phyloP scores from a whole-genome alignment of 352 stramenopile genomes.

The Blastocystis sp. region DNA sequence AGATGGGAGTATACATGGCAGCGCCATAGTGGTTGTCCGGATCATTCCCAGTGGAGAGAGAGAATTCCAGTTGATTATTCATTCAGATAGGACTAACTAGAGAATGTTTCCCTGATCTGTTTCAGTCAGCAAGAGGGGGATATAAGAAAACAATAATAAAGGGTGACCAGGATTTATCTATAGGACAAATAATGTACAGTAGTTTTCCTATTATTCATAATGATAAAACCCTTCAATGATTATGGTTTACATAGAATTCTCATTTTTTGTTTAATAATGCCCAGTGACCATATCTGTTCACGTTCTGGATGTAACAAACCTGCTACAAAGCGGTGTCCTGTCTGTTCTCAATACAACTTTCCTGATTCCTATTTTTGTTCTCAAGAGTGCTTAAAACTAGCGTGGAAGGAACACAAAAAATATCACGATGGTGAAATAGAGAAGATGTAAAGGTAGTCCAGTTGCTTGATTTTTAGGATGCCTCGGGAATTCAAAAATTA shows the following conservation, averaged over 20 bases:
- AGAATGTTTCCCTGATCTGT: no score
- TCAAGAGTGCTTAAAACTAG: slow-evolving; percentile 86
- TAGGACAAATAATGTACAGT: background rate
- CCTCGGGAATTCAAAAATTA: slow-evolving; percentile 68
- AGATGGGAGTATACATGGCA: no score
- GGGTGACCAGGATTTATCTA: no score
- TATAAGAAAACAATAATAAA: no score
- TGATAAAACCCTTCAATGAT: background rate
- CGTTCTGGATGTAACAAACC: slow-evolving; percentile 71
- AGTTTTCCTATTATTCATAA: background rate
- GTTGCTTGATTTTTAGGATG: slow-evolving; percentile 18
- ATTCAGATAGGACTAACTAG: no score
- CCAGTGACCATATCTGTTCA: background rate
- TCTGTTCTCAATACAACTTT: slow-evolving; percentile 81
- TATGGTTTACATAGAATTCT: background rate
- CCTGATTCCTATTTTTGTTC: slow-evolving; percentile 69
- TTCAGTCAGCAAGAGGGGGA: no score
- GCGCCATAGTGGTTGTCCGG: no score
- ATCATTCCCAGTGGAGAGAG: no score
- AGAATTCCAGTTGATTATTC: no score
- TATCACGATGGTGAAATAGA: slow-evolving; percentile 88
- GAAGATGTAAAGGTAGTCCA: slow-evolving; percentile 66
- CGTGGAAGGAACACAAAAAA: slow-evolving; percentile 88
- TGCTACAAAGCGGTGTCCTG: slow-evolving; percentile 79
- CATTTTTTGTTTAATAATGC: slow-evolving; percentile 38